A percentile compares a stretch with the other conserved stretches of the same genome.
phyloP scores from a whole-genome alignment of 495 filamentous ascomycete species.

The Annulohypoxylon bovei region DNA sequence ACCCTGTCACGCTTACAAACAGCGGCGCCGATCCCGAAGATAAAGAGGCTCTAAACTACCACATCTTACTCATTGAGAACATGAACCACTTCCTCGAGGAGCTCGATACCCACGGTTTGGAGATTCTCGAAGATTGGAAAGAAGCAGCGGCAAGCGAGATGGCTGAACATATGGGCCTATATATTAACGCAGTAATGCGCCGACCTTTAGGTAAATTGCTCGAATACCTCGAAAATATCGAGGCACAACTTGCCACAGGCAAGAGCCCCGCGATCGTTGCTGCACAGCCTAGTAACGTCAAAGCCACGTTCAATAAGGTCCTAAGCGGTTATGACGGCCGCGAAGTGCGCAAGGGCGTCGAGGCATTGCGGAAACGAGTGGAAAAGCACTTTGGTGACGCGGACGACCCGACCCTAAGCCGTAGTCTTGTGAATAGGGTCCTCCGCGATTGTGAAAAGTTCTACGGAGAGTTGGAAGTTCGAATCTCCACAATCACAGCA shows the following conservation, averaged over 20 bases:
- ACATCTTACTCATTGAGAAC: conserved; percentile 96
- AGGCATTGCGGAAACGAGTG: conserved; percentile 85
- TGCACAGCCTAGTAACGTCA: conserved; percentile 79
- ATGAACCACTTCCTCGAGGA: conserved; percentile 98
- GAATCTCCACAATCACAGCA: conserved; percentile 69
- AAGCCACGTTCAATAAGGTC: conserved; percentile 83
- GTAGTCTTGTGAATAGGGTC: conserved; percentile 78
- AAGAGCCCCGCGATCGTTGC: conserved; percentile 64
- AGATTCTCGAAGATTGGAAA: conserved; percentile 82
- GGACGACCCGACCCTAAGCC: conserved; percentile 72
- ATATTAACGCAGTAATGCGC: conserved; percentile 86
- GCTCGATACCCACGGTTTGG: conserved; percentile 76
- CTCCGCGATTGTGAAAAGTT: conserved; percentile 81
- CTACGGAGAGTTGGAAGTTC: conserved; percentile 77
- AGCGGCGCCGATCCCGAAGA: conserved; percentile 74
- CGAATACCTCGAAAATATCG: conserved; percentile 87
- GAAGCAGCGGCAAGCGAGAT: conserved; percentile 79
- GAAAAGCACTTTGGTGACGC: conserved; percentile 96
- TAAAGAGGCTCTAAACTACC: conserved; percentile 94
- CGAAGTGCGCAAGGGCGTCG: conserved; percentile 85
- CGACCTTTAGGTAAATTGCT: conserved; percentile 89
- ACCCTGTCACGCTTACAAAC: conserved; percentile 67
- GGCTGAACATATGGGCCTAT: conserved; percentile 86
- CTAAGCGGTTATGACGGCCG: conserved; percentile 80
- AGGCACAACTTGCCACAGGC: conserved; percentile 68